Evolutionary conservation across 2,329 filamentous ascomycete genomes (phyloP), one percentile per base, ranked within the genome.

Genomic region (Stenocarpella maydis): DNA sequence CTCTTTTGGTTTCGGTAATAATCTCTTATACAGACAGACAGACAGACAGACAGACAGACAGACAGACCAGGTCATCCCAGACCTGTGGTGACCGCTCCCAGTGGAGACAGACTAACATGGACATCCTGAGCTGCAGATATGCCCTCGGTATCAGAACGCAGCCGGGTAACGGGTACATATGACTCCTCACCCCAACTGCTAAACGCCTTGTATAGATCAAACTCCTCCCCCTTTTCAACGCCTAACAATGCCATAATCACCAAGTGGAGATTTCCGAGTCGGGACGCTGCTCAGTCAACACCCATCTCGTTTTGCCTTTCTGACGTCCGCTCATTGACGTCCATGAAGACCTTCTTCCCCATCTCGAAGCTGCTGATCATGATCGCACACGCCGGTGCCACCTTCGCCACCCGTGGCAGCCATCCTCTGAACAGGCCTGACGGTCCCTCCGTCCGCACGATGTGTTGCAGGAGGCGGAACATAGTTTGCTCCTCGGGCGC

Each of bases 301-400:
- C 63, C 55, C 12, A 47, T 54, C 64, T 67, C 71, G 24, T 73
- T 58, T 43, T 77, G 70, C 60, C 76, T 77, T 68, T 69, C 74
- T 49, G 75, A 72, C 37, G 79, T 77, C 43, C 78, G 81, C 76
- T 88, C 85, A 71, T 98, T 98, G 61, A 93, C 88, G 14, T 88
- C 86, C 66, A 89, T 86, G 41, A 97, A 97, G 78, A 92, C 90
- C 79, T 92, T 91, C 85, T 99, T 99, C 63, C 96, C 95, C 45
- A 98, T 88, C 80, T 99, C 96, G 79, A 98, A 99, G 78, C 92
- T 97, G 78, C 93, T 97, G 78, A 99, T 98, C 96, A 99, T 99
- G 78, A 99, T 98, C 34, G 96, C 96, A 80, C 96, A 99, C 0
- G 95, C 94, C 1, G 96, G 96, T 1, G 96, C 95, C 6, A 99